Conservation (phyloP, 148 eudicot genomes). For the Gaultheria prostrata region DNA sequence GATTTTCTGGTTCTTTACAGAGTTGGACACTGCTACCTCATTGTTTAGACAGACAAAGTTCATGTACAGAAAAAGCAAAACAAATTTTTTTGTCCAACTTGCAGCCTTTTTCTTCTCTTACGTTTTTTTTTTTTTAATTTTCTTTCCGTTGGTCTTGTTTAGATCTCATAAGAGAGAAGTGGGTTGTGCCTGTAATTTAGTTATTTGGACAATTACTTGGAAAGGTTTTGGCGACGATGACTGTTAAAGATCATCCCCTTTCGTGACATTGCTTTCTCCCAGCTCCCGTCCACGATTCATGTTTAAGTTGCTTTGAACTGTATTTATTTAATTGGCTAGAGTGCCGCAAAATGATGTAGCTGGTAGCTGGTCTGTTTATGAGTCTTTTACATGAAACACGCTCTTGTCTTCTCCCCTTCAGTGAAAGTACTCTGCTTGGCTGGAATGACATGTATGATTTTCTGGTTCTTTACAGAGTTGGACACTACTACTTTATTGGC, state of each 20-base stretch:
- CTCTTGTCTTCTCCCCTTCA: neutral
- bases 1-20: neutral
- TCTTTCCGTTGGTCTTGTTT: neutral
- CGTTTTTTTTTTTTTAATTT: neutral
- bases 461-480: neutral
- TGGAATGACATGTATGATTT: neutral
- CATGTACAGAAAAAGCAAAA: neutral
- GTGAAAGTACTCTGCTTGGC: neutral
- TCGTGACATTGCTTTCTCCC: neutral
- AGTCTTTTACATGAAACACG: neutral
- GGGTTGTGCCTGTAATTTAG: neutral
- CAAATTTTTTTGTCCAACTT: neutral
- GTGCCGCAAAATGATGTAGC: neutral
- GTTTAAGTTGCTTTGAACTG: neutral
- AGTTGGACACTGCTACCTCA: neutral
- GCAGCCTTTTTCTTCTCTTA: neutral
- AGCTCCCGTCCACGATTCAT: neutral
- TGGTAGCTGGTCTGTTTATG: neutral
- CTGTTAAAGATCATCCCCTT: neutral
- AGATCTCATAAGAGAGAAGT: neutral
- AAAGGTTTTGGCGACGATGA: neutral
- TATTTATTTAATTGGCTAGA: neutral
- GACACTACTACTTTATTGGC: neutral
- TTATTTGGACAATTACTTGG: neutral
- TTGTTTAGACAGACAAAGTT: neutral